Base-by-base conservation (phyloP, 2,329 filamentous ascomycete genomes). In the Bipolaris zeicola region DNA sequence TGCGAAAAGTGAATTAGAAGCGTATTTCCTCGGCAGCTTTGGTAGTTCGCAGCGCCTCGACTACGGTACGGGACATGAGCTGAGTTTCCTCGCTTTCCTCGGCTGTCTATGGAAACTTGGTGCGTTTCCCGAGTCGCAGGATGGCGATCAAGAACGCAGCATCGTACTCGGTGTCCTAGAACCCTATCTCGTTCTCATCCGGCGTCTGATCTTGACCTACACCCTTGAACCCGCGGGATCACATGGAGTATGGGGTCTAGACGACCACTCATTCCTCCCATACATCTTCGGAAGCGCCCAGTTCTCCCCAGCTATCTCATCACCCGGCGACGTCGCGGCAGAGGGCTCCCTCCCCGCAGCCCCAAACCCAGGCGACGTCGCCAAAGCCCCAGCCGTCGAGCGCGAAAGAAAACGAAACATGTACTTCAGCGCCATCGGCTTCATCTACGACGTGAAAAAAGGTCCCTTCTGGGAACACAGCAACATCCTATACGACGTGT, bases 191-290 rank as follows among this genome's bases (percentile, higher is more conserved):
- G 80, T 81, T 31, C 87, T 98, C 1, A 82, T 96, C 43, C 88
- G 95, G 37, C 87, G 85, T 39, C 82, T 99, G 8, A 97, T 99
- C 66, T 81, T 91, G 48, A 94, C 88, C 2, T 99, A 98, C 74
- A 97, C 89, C 0, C 85, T 99, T 18, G 95, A 99, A 72, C 95
- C 95, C 3, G 95, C 95, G 5, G 95, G 95, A 2, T 96, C 94
- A 1, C 95, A 98, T 72, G 95, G 95, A 3, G 95, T 99, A 18
- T 99, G 95, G 95, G 95, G 95, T 18, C 83, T 99, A n/a, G 95
- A 99, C 73, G 95, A 99, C 75, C 94, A 99, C 77, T 93, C 87
- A 7, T 98, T 99, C 74, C 77, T 95, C 24, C 90, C 95, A 0
- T 99, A 98, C 76, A 91, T 99, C 54, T 93, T 98, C 62, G 95